Conservation (phyloP, 2,329 filamentous ascomycete species). For the Lasiodiplodia gonubiensis region DNA sequence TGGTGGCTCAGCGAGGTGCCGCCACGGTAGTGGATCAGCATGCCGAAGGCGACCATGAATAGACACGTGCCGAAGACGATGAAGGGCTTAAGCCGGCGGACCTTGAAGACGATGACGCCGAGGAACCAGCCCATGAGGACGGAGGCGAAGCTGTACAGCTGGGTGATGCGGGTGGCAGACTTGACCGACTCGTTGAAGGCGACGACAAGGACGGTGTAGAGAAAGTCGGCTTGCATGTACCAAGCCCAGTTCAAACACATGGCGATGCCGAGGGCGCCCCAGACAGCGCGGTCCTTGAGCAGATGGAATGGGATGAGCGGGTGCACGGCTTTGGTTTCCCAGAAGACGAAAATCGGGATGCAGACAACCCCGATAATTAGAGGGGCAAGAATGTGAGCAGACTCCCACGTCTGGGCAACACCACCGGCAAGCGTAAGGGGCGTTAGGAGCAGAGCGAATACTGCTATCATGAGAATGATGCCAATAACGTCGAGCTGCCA, state of each 20-base stretch:
- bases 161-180: conserved; percentile 64
- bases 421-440: conserved; percentile 63
- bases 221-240: conserved; percentile 68
- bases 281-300: conserved; percentile 68
- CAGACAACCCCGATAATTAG: conserved; percentile 58
- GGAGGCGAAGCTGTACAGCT: conserved; percentile 64
- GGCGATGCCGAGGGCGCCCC: conserved; percentile 64
- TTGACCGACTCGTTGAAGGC: conserved; percentile 64
- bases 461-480: conserved; percentile 53
- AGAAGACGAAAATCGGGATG: conserved; percentile 58
- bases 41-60: conserved; percentile 69
- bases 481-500: conserved; percentile 62
- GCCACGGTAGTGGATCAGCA: conserved; percentile 69
- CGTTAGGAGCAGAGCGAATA: conserved; percentile 56
- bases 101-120: conserved; percentile 62
- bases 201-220: conserved; percentile 67
- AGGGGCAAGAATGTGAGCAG: conserved; percentile 58
- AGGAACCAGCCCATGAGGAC: conserved; percentile 64
- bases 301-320: conserved; percentile 66
- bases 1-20: conserved; percentile 51
- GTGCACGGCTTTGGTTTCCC: conserved; percentile 59
- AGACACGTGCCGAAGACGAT: conserved; percentile 65
- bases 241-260: conserved; percentile 47
- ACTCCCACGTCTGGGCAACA: conserved; percentile 55
- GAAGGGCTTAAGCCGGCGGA: conserved; percentile 67